Base-by-base conservation (phyloP, 2,329 filamentous ascomycete species). In the Fusarium camptoceras region DNA sequence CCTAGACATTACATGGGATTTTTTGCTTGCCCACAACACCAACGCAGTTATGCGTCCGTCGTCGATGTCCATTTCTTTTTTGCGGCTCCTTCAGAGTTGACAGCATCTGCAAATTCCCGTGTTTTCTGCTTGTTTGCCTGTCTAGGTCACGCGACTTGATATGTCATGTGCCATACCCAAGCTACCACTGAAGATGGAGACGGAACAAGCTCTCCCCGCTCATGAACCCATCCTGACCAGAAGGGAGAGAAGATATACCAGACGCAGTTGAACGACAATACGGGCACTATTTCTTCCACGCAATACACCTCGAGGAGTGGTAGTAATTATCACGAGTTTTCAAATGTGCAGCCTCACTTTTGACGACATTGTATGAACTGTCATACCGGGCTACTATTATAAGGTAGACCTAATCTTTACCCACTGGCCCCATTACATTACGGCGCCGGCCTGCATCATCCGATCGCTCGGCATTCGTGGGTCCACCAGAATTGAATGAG, bases 401-500 rank as follows among this genome's bases (percentile, higher is more conserved):
- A 42, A 27, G 28, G 48, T 37, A 34, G 25, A 41, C 60, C 58
- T 56, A 60, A 54, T 50, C 64, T 53, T 54, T 44, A 51, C 49
- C 48, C 48, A 65, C 34, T 64, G 62, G 62, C 53, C 58, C 72
- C 70, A 72, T 71, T 64, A 59, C 70, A 72, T 68, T 64, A 60
- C 70, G 70, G 72, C 70, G 69, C 72, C 73, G 64, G 62, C 57
- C 58, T 72, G 43, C 68, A 75, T 75, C 73, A 56, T 75, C 73
- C 73, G 72, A 75, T 73, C 61, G 60, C 64, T 73, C 68, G 68
- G 70, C 63, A 60, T 55, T 64, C 73, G 72, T 75, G 72, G 73
- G 73, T 73, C 73, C 73, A 75, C 72, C 64, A 69, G 57, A 59
- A 48, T 55, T 64, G 64, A 58, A 70, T 47, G 69, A 62, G 63